Percentiles rank a stretch among this genome's conserved stretches.
Conservation (phyloP, 129 eudicot genomes). For the Escallonia rubra region DNA sequence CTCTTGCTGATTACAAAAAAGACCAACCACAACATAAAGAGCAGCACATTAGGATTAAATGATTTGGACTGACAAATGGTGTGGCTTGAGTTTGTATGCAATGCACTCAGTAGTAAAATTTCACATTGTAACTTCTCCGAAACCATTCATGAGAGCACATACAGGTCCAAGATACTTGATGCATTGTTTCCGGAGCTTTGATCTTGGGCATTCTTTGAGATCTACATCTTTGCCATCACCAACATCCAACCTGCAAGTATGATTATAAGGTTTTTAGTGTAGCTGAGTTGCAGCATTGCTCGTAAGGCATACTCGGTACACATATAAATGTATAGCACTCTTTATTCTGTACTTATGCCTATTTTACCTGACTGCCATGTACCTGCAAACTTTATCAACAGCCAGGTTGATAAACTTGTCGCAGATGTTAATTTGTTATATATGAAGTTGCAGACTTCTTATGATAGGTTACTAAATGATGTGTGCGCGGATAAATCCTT, state of each 20-base stretch:
- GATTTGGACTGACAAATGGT: not conserved
- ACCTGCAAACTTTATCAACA: no score
- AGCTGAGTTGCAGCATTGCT: no score
- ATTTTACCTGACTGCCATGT: no score
- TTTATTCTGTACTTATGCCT: no score
- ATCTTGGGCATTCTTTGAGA: slow-evolving; percentile 75
- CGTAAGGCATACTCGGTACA: no score
- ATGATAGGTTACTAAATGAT: no score
- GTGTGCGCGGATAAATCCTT: no score
- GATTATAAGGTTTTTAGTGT: not conserved
- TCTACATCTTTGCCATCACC: slow-evolving; percentile 94
- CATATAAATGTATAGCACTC: no score
- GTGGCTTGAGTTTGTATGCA: not conserved
- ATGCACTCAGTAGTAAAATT: not conserved
- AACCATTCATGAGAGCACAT: slow-evolving; percentile 22
- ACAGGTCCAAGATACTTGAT: slow-evolving; percentile 97
- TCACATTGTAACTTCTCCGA: not conserved
- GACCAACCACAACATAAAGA: not conserved
- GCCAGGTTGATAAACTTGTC: no score
- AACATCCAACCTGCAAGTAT: slow-evolving; percentile 69
- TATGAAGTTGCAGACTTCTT: no score
- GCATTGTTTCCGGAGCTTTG: slow-evolving; percentile 81
- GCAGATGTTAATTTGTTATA: no score
- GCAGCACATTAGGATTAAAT: not conserved
- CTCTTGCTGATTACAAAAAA: slow-evolving; percentile 59